A percentile compares a stretch with the other conserved stretches of the same genome.
Conservation (phyloP, 495 filamentous ascomycete genomes). For the Tuber brumale region DNA sequence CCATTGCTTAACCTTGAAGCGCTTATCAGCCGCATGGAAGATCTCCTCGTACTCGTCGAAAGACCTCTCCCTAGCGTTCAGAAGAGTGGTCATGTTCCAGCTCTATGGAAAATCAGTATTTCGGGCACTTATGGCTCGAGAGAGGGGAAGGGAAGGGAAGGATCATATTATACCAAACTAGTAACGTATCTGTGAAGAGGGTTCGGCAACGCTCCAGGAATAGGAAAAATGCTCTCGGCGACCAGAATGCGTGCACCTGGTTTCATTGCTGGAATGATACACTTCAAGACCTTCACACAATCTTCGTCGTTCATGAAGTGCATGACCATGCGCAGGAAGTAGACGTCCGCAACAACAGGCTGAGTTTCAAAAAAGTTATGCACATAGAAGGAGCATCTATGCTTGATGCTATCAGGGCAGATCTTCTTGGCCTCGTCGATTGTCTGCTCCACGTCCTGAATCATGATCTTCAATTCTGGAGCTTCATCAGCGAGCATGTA, state of each 20-base stretch:
- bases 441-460: conserved; percentile 43
- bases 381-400: conserved; percentile 46
- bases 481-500: conserved; percentile 20
- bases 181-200: conserved; percentile 23
- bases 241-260: conserved; percentile 45
- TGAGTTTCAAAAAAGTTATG: conserved; percentile 52
- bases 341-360: conserved; percentile 50
- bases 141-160: neutral
- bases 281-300: conserved; percentile 45
- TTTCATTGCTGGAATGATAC: conserved; percentile 46
- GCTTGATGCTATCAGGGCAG: conserved; percentile 39
- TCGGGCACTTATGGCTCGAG: neutral
- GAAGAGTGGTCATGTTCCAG: conserved; percentile 31
- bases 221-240: conserved; percentile 47
- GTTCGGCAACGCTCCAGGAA: conserved; percentile 25
- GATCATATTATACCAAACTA: conserved; percentile 14
- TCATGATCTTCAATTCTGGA: conserved; percentile 36
- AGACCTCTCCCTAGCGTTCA: conserved; percentile 43
- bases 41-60: conserved; percentile 39
- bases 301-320: conserved; percentile 51
- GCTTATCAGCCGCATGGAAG: conserved; percentile 39
- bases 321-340: conserved; percentile 52
- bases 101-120: conserved; percentile 10
- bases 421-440: conserved; percentile 36
- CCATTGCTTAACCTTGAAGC: conserved; percentile 31